phyloP scores from a whole-genome alignment of 345 rosid genomes.

The Hypericum perforatum region DNA sequence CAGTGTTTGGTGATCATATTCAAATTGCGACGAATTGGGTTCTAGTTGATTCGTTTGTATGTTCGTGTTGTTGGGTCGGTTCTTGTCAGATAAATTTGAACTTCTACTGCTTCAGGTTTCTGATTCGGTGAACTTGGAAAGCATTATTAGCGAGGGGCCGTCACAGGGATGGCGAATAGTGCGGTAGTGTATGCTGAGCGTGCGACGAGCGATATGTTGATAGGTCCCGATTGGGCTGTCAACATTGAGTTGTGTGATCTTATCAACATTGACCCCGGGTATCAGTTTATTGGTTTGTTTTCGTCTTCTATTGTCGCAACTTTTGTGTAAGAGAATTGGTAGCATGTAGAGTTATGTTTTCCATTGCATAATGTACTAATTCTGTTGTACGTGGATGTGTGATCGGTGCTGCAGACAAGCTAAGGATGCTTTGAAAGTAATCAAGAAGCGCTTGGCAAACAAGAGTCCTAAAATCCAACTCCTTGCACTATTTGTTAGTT shows the following conservation, averaged over 20 bases:
- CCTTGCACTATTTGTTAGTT: constrained; percentile 77
- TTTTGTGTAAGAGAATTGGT: background rate
- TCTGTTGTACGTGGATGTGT: constrained; percentile 8
- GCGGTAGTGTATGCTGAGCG: constrained; percentile 91
- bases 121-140: no score
- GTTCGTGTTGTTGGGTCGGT: no score
- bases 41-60: no score
- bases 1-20: no score
- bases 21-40: no score
- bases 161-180: constrained; percentile 44
- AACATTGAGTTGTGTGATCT: constrained; percentile 88
- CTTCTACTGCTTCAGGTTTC: no score
- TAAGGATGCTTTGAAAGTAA: constrained; percentile 77
- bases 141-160: no score
- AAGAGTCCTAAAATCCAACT: constrained; percentile 86
- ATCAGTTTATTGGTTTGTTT: constrained; percentile 1
- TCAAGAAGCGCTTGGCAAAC: constrained; percentile 84
- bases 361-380: background rate
- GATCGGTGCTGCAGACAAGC: constrained; percentile 53
- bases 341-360: constrained; percentile 1
- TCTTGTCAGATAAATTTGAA: no score
- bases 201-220: constrained; percentile 82
- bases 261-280: constrained; percentile 82
- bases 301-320: no score
- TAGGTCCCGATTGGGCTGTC: constrained; percentile 95